Base-by-base conservation (phyloP, 495 filamentous ascomycete species). In the Xylaria nigripes region DNA sequence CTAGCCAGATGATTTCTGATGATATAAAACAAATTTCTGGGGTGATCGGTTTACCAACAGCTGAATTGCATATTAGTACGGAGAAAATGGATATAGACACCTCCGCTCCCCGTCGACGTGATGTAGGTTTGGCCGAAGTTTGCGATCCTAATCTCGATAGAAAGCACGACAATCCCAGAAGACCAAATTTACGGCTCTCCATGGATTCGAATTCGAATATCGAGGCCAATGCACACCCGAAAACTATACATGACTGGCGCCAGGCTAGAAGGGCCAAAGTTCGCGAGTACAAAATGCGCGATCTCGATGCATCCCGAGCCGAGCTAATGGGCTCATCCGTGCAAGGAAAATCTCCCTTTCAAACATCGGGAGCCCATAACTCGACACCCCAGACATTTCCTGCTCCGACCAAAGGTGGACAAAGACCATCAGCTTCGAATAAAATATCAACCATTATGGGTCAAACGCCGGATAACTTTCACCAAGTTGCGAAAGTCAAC, bases 181-280 rank as follows among this genome's bases (percentile, higher is more conserved):
- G 15, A 8, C 23, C 34, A 29, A 6, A 13, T 21, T 47, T 22
- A 19, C 6, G 27, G 9, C 32, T 43, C 9, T 54, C 46, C 0
- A 41, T 22, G 12, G 22, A 23, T 15, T 45, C 34, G 6, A 4
- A 43, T 44, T 18, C 19, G 13, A 43, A 29, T 19, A 8, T 16
- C 12, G 36, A 58, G 12, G 12, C 29, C 16, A 45, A 42, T 18
- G 5, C 19, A 23, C 22, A 42, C 45, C 40, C 36, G 0, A 50
- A 38, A 36, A 57, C 43, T 27, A 52, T 61, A 18, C 13, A 53
- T 22, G 50, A 61, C 51, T 48, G 59, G 16, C 55, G 59, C 22
- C 16, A 58, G 30, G 59, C 55, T 18, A 45, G 59, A n/a, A 54
- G 54, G 45, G 55, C 55, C 18, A 57, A 50, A 27, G 59, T 61